These are phyloP conservation scores for Malus sylvestris DNA, from an alignment of 306 rosid species.

Conservation along the genomic window DNA sequence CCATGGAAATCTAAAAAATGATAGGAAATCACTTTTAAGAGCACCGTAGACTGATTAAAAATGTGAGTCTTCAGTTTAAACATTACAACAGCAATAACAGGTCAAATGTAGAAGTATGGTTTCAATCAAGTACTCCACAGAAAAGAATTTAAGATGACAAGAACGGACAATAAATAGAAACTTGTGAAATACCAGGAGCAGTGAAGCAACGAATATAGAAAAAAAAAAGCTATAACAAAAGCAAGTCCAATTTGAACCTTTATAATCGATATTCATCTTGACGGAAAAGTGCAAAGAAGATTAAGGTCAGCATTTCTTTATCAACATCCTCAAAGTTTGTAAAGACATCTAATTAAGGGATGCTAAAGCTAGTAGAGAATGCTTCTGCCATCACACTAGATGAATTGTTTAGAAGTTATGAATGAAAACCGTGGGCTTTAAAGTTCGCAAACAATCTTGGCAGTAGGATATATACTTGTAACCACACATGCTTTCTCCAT, in stretches of 20 bases:
- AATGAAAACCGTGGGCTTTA: neutral
- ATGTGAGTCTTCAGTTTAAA: slow-evolving; percentile 1
- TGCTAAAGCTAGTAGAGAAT: neutral
- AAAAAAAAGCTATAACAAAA: neutral
- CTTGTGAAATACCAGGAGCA: neutral
- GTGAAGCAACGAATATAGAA: neutral
- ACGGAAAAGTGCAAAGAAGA: neutral
- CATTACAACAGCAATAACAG: neutral
- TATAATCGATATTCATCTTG: neutral
- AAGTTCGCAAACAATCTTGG: neutral
- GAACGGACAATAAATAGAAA: neutral
- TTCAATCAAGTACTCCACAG: neutral
- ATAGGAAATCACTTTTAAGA: slow-evolving; percentile 2
- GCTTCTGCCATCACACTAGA: neutral
- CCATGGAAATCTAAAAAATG: slow-evolving; percentile 55
- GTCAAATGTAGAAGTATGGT: neutral
- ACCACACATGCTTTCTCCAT: neutral
- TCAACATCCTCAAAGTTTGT: neutral
- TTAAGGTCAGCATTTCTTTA: neutral
- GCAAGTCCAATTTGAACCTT: neutral
- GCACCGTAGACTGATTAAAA: slow-evolving; percentile 13
- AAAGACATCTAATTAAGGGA: neutral
- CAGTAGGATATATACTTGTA: neutral
- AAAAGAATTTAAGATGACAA: neutral
- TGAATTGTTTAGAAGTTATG: neutral